These are phyloP conservation scores for Boletus edulis DNA, from an alignment of 768 basidiomycete species.

Conservation along the genomic window DNA sequence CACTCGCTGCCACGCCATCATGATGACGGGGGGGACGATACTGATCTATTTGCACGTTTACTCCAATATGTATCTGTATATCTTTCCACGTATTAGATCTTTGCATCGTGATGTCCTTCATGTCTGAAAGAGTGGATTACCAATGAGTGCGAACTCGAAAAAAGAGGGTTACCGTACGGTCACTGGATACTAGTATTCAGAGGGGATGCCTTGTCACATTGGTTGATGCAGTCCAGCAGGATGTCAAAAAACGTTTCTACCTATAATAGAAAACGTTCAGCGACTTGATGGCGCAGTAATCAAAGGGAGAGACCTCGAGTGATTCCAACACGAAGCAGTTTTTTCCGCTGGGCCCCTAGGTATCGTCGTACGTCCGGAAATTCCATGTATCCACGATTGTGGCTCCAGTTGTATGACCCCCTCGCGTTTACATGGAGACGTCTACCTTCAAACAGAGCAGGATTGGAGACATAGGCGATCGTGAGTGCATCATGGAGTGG, in stretches of 20 bases:
- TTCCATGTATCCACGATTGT: slow-evolving; percentile 80
- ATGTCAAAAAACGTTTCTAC: slow-evolving; percentile 63
- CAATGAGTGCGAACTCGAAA: background rate
- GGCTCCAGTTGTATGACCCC: slow-evolving; percentile 66
- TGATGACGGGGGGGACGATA: no score
- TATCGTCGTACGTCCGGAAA: slow-evolving; percentile 54
- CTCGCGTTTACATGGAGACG: slow-evolving; percentile 67
- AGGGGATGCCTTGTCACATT: slow-evolving; percentile 60
- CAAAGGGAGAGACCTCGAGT: slow-evolving; percentile 50
- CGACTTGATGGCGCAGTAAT: background rate
- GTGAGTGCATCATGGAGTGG: slow-evolving; percentile 88
- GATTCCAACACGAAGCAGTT: slow-evolving; percentile 72
- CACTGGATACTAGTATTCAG: slow-evolving; percentile 39
- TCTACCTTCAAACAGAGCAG: slow-evolving; percentile 57
- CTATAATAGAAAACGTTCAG: slow-evolving; percentile 34
- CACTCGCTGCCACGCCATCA: no score
- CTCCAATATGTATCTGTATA: background rate
- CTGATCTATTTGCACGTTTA: background rate
- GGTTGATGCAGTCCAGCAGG: slow-evolving; percentile 56
- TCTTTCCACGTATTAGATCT: slow-evolving; percentile 26
- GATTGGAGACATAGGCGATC: slow-evolving; percentile 67
- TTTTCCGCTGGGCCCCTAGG: slow-evolving; percentile 71
- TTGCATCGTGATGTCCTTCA: background rate
- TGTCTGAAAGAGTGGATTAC: background rate
- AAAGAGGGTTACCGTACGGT: no score